phyloP scores from a whole-genome alignment of 768 basidiomycete genomes.

The Pholiota microspora region DNA sequence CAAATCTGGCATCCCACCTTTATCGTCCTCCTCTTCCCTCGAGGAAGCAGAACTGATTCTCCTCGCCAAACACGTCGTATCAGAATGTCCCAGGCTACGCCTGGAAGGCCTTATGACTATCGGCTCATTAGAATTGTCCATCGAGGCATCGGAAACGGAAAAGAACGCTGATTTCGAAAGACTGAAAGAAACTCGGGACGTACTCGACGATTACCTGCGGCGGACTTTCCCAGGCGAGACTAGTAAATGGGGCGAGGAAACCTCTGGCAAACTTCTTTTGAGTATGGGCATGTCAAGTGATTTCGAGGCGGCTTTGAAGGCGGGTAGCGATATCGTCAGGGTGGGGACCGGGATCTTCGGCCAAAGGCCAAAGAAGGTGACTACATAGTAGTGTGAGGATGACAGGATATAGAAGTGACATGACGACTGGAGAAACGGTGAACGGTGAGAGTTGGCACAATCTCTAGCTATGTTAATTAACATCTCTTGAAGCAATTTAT shows the following conservation, averaged over 20 bases:
- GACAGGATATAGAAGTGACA: neutral
- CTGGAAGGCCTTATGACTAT: constrained; percentile 97
- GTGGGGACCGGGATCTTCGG: constrained; percentile 94
- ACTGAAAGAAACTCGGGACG: constrained; percentile 62
- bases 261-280: constrained; percentile 50
- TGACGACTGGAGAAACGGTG: neutral
- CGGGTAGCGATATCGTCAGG: constrained; percentile 84
- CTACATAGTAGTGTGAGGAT: constrained; percentile 1
- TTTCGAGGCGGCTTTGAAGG: constrained; percentile 80
- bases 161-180: constrained; percentile 71
- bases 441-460: neutral
- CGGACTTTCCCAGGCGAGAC: constrained; percentile 21
- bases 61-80: constrained; percentile 71
- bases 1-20: constrained; percentile 82
- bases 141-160: constrained; percentile 43
- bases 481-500: neutral
- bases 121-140: constrained; percentile 75
- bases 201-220: constrained; percentile 47
- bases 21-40: constrained; percentile 34
- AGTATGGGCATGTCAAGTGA: constrained; percentile 99
- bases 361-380: constrained; percentile 52
- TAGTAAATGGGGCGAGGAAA: constrained; percentile 46
- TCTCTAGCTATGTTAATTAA: neutral
- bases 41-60: constrained; percentile 51
- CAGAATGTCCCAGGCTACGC: constrained; percentile 68